A percentile compares a stretch with the other conserved stretches of the same genome.
Evolutionary conservation across 2,329 filamentous ascomycete genomes (phyloP).

Genomic region (Botryosphaeria dothidea): DNA sequence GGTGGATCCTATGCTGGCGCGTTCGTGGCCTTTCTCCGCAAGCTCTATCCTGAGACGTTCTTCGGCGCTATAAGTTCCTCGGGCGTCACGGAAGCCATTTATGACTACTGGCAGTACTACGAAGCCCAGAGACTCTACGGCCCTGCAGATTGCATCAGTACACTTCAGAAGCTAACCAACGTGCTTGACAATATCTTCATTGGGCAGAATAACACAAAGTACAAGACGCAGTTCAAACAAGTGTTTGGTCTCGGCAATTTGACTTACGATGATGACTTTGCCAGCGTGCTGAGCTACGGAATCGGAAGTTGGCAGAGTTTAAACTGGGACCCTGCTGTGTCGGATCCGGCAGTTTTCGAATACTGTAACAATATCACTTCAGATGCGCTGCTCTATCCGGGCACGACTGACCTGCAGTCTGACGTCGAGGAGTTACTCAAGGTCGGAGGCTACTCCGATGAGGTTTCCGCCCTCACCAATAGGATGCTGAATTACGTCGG

Average conservation of each 20-base stretch:
- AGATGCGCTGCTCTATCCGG: conserved; percentile 44
- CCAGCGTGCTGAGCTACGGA: conserved; percentile 44
- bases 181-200: conserved; percentile 61
- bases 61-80: conserved; percentile 80
- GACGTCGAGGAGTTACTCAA: conserved; percentile 48
- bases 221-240: conserved; percentile 50
- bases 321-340: conserved; percentile 62
- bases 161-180: conserved; percentile 62
- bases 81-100: conserved; percentile 75
- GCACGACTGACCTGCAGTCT: conserved; percentile 37
- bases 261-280: conserved; percentile 57
- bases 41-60: conserved; percentile 75
- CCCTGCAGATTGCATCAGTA: conserved; percentile 63
- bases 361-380: conserved; percentile 61
- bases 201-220: conserved; percentile 46
- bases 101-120: conserved; percentile 71
- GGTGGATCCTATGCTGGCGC: conserved; percentile 83
- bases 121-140: conserved; percentile 59
- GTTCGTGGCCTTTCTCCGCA: conserved; percentile 74
- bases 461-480: conserved; percentile 46
- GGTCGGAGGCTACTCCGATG: conserved; percentile 49
- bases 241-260: conserved; percentile 54
- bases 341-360: conserved; percentile 49
- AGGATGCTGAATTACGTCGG: conserved; percentile 59
- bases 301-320: conserved; percentile 56